Evolutionary conservation across 495 filamentous ascomycete genomes (phyloP), one percentile per base, ranked within the genome.

Genomic region (Glonium stellatum): DNA sequence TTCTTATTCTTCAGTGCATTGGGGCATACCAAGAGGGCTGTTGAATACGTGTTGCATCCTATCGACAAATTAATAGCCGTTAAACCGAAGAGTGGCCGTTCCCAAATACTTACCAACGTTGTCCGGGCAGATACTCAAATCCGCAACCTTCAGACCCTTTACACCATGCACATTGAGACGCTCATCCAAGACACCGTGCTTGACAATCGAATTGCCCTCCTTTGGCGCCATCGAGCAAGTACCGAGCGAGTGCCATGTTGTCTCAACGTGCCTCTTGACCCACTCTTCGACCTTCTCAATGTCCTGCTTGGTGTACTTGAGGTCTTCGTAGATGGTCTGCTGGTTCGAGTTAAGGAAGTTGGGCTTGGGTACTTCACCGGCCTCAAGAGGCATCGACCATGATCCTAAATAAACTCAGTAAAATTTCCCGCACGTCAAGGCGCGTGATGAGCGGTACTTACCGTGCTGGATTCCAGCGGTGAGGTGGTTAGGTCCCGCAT

Each of bases 221-320:
- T 77, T 80, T 19, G 88, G 89, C 0, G 87, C 87, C 88, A 93
- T 93, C 58, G 83, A 87, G 76, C 87, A 90, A 0, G 88, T 89
- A 66, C 86, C 77, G 2, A 77, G 74, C 15, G 64, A 73, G 72
- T 92, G 88, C 88, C 89, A 91, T 21, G 87, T 91, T 21, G 84
- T 90, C 75, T 88, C 87, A 55, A 88, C 85, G 62, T 90, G 84
- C 55, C 82, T 15, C 76, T 82, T 84, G 61, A 87, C 82, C 87
- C 87, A 91, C 65, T 90, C 87, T 69, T 90, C 86, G 54, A 91
- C 76, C 10, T 82, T 81, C 62, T 78, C 68, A 62, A 89, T 81
- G 72, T 92, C 88, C 41, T 84, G 76, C 50, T 79, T 79, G 56
- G 70, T 78, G 64, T 91, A 92, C 63, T 84, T 70, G 22, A 93